Evolutionary conservation across 2,329 filamentous ascomycete genomes (phyloP).

Genomic region (Alternaria triticimaculans): DNA sequence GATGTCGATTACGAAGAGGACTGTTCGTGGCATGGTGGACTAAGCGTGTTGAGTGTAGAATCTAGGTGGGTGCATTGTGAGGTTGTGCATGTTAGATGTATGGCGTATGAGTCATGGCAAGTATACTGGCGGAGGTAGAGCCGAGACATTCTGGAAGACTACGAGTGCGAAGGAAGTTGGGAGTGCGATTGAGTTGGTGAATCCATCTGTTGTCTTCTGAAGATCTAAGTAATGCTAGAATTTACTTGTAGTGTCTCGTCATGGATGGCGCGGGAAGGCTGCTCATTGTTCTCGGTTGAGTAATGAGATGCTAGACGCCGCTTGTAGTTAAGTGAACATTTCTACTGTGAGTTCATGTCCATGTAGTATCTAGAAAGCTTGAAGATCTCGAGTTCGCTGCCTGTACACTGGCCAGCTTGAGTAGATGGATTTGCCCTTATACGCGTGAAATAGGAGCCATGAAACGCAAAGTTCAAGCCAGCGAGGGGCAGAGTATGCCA

Average conservation of each 20-base stretch:
- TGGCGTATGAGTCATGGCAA: background rate
- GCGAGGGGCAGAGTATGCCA: background rate
- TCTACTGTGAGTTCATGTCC: accelerated
- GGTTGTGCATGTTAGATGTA: background rate
- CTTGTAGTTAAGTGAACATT: background rate
- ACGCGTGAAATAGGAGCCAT: background rate
- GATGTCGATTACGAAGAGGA: background rate
- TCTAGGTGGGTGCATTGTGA: too few species aligned
- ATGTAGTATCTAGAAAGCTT: background rate
- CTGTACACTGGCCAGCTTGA: background rate
- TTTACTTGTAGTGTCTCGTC: background rate
- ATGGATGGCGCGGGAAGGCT: background rate
- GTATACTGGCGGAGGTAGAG: background rate
- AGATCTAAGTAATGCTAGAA: accelerated
- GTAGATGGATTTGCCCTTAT: background rate
- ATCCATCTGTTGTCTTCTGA: background rate
- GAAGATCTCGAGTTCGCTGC: background rate
- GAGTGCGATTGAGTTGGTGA: background rate
- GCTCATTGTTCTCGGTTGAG: background rate
- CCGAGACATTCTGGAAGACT: background rate
- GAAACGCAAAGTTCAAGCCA: background rate
- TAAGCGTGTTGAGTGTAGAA: too few species aligned
- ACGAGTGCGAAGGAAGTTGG: too few species aligned
- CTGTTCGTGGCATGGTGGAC: background rate
- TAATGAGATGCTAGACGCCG: background rate